Base-by-base conservation (phyloP, 306 rosid species). In the Macrotyloma uniflorum region DNA sequence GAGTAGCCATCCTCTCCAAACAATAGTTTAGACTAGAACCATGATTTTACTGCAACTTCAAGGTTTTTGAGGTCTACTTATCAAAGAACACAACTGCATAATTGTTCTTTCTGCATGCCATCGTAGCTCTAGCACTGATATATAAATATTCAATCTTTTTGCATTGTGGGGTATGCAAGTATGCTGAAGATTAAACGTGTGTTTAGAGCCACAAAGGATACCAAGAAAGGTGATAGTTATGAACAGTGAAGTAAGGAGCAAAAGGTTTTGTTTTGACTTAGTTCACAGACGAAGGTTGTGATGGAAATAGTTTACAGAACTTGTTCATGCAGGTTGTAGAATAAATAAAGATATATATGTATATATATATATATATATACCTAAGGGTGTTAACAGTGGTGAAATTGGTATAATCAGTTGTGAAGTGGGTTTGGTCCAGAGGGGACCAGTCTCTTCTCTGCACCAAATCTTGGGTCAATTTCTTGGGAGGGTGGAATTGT, bases 381-480 rank as follows among this genome's bases (percentile, higher is more conserved):
- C 71, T 67, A 67, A 24, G 42, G 71, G 49, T 76, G 80, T 50
- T 70, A 58, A 40, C 20, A 18, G 15, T 33, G 50, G 71, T 36
- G 67, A 81, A 45, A 23, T 55, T 40, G 54, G 47, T 45, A 15
- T 6, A 61, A 58, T 89, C 86, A 93, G 55, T 95, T 95, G 86
- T 95, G 99, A 75, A 95, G 99, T 66, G 97, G 99, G 94, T 95
- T 95, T 22, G 99, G 99, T 2, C 99, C 99, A 9, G 99, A 83
- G 16, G 99, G 99, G 24, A 95, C 98, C 1, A 83, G 68, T 81
- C 99, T 87, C 91, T 93, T 95, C 74, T 95, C 96, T 15, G 66
- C 92, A 12, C 94, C 99, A 64, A 82, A 91, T 86, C 89, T 91
- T 35, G 89, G 93, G 69, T 93, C 98, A 80, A 91, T 78, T 72